These are phyloP conservation scores for Lenwebbia sp. DNA, from an alignment of 345 rosid species.

Conservation along the genomic window DNA sequence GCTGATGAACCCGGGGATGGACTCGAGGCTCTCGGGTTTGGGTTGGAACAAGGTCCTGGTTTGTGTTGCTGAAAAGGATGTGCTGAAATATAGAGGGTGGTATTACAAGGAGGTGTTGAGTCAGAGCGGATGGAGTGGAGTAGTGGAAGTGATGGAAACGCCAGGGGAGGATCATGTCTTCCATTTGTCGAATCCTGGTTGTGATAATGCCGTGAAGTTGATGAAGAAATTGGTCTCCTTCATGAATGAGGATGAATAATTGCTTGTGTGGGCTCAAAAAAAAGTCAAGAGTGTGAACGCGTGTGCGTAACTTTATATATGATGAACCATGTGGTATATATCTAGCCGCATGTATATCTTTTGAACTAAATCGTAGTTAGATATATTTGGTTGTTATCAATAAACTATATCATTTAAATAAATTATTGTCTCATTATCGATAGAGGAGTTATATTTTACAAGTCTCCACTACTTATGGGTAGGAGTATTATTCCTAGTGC, in stretches of 20 bases:
- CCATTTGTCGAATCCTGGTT: conserved; percentile 13
- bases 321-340: too few relatives aligned
- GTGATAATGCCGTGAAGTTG: conserved; percentile 10
- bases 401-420: background rate
- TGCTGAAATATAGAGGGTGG: conserved; percentile 10
- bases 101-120: conserved; percentile 12
- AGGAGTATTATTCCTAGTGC: background rate
- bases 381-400: background rate
- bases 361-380: background rate
- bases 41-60: conserved; percentile 13
- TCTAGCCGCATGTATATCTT: background rate
- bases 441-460: background rate
- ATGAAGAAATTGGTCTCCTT: conserved; percentile 14
- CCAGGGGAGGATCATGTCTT: conserved; percentile 29
- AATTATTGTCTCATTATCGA: background rate
- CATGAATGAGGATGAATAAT: background rate
- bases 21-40: conserved; percentile 5
- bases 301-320: background rate
- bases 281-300: background rate
- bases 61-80: conserved; percentile 27
- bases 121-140: conserved; percentile 16
- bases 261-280: background rate
- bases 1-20: conserved; percentile 14
- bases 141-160: conserved; percentile 10
- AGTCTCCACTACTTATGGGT: background rate